Conservation (phyloP, 2,329 filamentous ascomycete species). For the Trichoderma koningii region DNA sequence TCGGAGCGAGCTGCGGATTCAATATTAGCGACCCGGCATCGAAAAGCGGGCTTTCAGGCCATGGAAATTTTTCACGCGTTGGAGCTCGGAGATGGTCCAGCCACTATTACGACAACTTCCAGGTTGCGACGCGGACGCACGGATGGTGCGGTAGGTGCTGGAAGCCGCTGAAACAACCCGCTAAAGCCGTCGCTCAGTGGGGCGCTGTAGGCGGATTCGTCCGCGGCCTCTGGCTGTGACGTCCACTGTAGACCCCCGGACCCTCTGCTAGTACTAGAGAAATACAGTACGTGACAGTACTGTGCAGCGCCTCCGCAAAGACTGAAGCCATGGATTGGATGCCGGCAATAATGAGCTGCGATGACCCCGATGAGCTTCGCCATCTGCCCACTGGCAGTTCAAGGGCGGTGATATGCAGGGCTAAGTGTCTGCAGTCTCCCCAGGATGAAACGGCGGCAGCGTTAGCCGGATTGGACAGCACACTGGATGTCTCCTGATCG, state of each 20-base stretch:
- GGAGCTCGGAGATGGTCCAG: slow-evolving; percentile 6
- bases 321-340: too few species aligned
- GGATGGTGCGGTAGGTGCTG: slow-evolving; percentile 21
- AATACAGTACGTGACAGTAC: background rate
- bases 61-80: slow-evolving; percentile 23
- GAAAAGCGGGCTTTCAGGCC: slow-evolving; percentile 1
- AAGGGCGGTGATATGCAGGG: slow-evolving; percentile 8
- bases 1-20: slow-evolving; percentile 3
- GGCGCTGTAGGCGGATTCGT: slow-evolving; percentile 20
- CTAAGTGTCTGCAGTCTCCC: slow-evolving; percentile 21
- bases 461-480: slow-evolving; percentile 11
- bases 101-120: background rate
- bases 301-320: background rate
- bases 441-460: background rate
- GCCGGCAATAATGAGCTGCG: too few species aligned
- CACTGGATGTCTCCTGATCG: slow-evolving; percentile 23
- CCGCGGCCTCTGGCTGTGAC: slow-evolving; percentile 1
- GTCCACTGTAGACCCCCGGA: background rate
- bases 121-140: slow-evolving; percentile 17
- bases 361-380: background rate
- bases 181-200: slow-evolving; percentile 14
- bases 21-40: slow-evolving; percentile 1
- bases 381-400: slow-evolving; percentile 18
- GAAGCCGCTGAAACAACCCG: slow-evolving; percentile 19
- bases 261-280: background rate